A percentile compares a stretch with the other conserved stretches of the same genome.
Evolutionary conservation across 306 rosid genomes (phyloP).

Genomic region (Acacia crassicarpa): DNA sequence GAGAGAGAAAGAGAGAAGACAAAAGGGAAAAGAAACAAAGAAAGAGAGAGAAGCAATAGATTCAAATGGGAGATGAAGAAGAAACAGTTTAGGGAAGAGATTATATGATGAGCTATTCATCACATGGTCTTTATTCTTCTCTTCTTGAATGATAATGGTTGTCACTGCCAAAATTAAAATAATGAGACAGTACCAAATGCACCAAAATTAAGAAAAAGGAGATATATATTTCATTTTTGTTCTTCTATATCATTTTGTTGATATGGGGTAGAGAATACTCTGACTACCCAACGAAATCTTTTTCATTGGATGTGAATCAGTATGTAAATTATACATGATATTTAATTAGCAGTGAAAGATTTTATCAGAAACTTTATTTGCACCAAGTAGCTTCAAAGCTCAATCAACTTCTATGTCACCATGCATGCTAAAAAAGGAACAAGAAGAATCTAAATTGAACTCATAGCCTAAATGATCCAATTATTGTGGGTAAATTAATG

Average conservation of each 20-base stretch:
- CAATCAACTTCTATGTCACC: background rate
- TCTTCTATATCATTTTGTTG: conserved; percentile 33
- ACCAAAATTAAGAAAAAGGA: conserved; percentile 5
- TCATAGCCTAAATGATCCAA: background rate
- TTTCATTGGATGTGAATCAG: conserved; percentile 4
- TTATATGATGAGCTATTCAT: conserved; percentile 67
- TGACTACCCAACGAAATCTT: conserved; percentile 27
- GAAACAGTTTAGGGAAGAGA: conserved; percentile 35
- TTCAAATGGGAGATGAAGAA: conserved; percentile 49
- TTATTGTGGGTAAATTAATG: background rate
- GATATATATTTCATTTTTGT: conserved; percentile 31
- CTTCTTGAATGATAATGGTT: conserved; percentile 41
- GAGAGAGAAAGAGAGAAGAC: background rate
- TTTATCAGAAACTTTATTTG: background rate
- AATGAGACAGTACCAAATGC: background rate
- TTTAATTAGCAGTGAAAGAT: background rate
- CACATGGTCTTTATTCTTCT: conserved; percentile 35
- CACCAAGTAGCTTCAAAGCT: background rate
- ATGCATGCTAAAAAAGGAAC: background rate
- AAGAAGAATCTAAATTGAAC: background rate
- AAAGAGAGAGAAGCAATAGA: conserved; percentile 18
- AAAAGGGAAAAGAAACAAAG: conserved; percentile 16
- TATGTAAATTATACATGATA: background rate
- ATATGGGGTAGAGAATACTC: conserved; percentile 29
- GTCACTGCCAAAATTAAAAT: conserved; percentile 1